Evolutionary conservation across 1,139 yeast genomes (phyloP).

Genomic region (Kurtzmaniella quercitrusa): DNA sequence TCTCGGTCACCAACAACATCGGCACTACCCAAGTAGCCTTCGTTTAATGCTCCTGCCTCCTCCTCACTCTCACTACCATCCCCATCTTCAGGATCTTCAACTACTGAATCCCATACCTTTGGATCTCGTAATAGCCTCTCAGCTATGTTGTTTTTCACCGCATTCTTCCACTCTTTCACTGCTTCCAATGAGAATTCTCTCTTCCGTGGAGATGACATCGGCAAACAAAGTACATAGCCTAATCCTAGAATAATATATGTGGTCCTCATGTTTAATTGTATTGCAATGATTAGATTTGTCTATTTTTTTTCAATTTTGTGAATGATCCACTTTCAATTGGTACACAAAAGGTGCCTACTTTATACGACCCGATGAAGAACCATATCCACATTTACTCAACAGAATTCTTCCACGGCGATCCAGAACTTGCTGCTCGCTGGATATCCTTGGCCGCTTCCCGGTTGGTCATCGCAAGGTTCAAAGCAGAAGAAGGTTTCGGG

Average conservation of each 20-base stretch:
- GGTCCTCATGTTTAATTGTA: background rate
- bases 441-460: background rate
- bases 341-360: background rate
- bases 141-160: background rate
- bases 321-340: background rate
- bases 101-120: conserved; percentile 1
- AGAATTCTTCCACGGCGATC: background rate
- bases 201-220: background rate
- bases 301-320: too few species aligned
- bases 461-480: background rate
- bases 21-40: conserved; percentile 1
- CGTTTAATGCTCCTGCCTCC: background rate
- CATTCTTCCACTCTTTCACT: background rate
- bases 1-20: conserved; percentile 1
- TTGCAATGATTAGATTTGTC: too few species aligned
- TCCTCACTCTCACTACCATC: conserved; percentile 5
- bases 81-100: conserved; percentile 2
- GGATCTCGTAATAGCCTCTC: background rate
- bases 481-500: conserved; percentile 16
- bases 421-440: conserved; percentile 15
- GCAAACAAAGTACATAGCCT: background rate
- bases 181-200: background rate
- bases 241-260: background rate
- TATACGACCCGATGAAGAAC: too few species aligned
- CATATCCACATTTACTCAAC: background rate